Percentiles rank a stretch among this genome's conserved stretches.
phyloP scores from a whole-genome alignment of 177 flowering plant genomes.

The Vitis hybrid region DNA sequence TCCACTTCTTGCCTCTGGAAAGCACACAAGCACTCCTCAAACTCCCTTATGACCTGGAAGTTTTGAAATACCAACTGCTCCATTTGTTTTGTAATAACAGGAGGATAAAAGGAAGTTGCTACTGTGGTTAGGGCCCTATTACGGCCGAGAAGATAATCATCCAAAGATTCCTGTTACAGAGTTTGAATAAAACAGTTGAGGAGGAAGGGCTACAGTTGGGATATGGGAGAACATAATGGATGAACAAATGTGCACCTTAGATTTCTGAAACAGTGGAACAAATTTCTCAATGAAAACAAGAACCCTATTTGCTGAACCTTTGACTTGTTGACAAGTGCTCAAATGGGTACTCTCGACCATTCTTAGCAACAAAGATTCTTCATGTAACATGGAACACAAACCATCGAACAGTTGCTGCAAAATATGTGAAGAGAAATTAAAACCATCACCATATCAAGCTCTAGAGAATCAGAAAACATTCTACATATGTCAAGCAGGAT shows the following conservation, averaged over 20 bases:
- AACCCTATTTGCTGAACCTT: conserved; percentile 32
- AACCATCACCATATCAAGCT: not conserved
- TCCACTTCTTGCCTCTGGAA: conserved; percentile 25
- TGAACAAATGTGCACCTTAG: conserved; percentile 56
- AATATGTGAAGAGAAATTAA: conserved; percentile 1
- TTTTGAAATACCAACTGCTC: conserved; percentile 49
- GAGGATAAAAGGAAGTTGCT: conserved; percentile 26
- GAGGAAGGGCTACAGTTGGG: not conserved
- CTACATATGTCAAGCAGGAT: not conserved
- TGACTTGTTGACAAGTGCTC: conserved; percentile 48
- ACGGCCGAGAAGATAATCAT: conserved; percentile 51
- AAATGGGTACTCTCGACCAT: conserved; percentile 53
- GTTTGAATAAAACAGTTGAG: not conserved
- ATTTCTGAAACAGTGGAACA: conserved; percentile 43
- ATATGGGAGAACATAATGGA: not conserved
- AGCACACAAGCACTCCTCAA: conserved; percentile 41
- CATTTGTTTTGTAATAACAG: conserved; percentile 54
- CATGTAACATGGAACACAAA: conserved; percentile 45
- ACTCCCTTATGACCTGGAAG: conserved; percentile 47
- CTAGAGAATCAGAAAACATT: not conserved
- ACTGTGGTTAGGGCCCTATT: conserved; percentile 26
- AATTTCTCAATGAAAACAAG: conserved; percentile 45
- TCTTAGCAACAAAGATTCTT: conserved; percentile 55
- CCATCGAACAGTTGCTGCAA: conserved; percentile 74
- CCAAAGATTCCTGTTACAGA: conserved; percentile 58